Evolutionary conservation across 106 monocot genomes (phyloP).

Genomic region (Acanthochlamys bracteata): DNA sequence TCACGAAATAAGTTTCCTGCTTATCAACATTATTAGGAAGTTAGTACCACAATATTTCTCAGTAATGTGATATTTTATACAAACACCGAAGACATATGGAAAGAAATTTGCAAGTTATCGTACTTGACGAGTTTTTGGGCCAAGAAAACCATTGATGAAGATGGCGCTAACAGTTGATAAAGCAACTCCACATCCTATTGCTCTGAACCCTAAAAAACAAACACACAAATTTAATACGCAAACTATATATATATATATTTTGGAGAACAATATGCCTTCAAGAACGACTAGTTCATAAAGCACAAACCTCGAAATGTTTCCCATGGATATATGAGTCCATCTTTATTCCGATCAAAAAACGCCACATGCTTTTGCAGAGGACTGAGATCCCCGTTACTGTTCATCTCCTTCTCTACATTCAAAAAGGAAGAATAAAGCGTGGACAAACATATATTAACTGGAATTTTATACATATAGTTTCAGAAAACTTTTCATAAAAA

Average conservation of each 20-base stretch:
- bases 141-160: conserved; percentile 56
- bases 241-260: not conserved
- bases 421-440: too few relatives aligned
- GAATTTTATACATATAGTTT: too few relatives aligned
- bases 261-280: too few relatives aligned
- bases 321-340: conserved; percentile 53
- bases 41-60: too few relatives aligned
- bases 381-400: conserved; percentile 22
- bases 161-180: conserved; percentile 20
- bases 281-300: not conserved
- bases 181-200: conserved; percentile 42
- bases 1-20: not conserved
- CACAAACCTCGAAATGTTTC: conserved; percentile 59
- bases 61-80: too few relatives aligned
- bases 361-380: conserved; percentile 57
- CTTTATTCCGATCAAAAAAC: conserved; percentile 82
- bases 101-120: not conserved
- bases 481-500: too few relatives aligned
- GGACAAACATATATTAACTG: too few relatives aligned
- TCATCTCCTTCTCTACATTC: not conserved
- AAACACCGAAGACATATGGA: too few relatives aligned
- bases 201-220: conserved; percentile 53
- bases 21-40: too few relatives aligned
- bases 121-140: conserved; percentile 38
- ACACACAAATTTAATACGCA: not conserved